These are phyloP conservation scores for Solanum paucissectum DNA, from an alignment of 257 asterid genomes.

Conservation along the genomic window DNA sequence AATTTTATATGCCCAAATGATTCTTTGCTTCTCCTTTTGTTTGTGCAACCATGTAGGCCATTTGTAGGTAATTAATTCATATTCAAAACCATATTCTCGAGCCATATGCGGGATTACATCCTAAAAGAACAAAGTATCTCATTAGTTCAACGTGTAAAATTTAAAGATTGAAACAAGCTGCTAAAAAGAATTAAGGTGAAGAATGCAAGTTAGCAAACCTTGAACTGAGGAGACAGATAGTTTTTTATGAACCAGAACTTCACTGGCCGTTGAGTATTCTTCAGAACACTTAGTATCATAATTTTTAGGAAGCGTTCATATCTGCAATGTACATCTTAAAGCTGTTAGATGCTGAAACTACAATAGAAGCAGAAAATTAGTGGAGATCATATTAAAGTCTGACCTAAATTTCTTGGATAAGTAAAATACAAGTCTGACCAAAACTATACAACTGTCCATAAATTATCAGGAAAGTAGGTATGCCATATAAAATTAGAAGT, in stretches of 20 bases:
- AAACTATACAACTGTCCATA: not conserved
- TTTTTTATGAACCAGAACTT: conserved; percentile 99
- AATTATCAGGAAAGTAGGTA: not conserved
- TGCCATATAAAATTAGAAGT: not conserved
- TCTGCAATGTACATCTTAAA: conserved; percentile 37
- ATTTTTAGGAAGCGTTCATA: conserved; percentile 91
- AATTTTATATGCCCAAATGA: conserved; percentile 94
- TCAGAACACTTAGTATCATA: conserved; percentile 90
- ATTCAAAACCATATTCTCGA: conserved; percentile 81
- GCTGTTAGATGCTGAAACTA: not conserved
- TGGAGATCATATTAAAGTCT: not conserved
- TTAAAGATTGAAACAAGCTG: not conserved
- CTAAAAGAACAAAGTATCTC: conserved; percentile 21
- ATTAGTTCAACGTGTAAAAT: not conserved
- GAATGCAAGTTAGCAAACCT: conserved; percentile 33
- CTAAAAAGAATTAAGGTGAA: not conserved
- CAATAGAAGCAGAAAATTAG: not conserved
- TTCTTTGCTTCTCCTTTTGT: conserved; percentile 94
- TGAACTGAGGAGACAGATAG: conserved; percentile 95
- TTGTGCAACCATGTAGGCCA: conserved; percentile 99
- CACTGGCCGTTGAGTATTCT: conserved; percentile 79
- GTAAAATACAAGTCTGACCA: not conserved
- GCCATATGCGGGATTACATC: conserved; percentile 97
- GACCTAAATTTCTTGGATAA: not conserved
- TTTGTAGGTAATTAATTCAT: conserved; percentile 84